Conservation (phyloP, 148 eudicot genomes). For the Silene uniflora region DNA sequence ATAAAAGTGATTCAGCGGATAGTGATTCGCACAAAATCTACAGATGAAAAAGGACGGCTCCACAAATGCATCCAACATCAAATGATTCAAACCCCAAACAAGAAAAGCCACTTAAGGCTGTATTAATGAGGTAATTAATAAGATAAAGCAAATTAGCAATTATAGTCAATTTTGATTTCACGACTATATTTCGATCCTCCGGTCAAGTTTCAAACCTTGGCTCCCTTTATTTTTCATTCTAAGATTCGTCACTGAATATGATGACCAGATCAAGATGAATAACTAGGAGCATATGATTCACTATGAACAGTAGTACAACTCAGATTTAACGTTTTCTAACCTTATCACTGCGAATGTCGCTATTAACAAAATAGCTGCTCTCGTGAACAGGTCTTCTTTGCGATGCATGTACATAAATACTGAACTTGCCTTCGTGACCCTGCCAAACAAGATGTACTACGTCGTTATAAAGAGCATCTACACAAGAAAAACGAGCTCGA, state of each 20-base stretch:
- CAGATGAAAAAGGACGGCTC: neutral
- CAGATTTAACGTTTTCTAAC: slow-evolving; percentile 27
- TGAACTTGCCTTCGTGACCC: slow-evolving; percentile 85
- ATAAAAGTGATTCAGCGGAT: neutral
- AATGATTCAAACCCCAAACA: neutral
- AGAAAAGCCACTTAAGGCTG: neutral
- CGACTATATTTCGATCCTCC: no score
- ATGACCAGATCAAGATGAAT: neutral
- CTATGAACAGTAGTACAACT: neutral
- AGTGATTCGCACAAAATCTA: neutral
- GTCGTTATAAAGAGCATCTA: slow-evolving; percentile 3
- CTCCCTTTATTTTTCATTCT: no score
- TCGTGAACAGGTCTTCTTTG: slow-evolving; percentile 51
- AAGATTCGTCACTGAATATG: no score
- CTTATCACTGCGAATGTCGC: slow-evolving; percentile 72
- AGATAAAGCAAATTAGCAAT: no score
- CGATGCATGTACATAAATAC: slow-evolving; percentile 81
- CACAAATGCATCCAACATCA: neutral
- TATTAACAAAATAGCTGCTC: slow-evolving; percentile 57
- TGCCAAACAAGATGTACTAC: slow-evolving; percentile 32
- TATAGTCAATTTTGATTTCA: no score
- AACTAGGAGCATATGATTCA: slow-evolving; percentile 1
- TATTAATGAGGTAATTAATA: neutral
- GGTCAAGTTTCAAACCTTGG: no score
- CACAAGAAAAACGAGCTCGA: neutral